Evolutionary conservation across 805 yeast genomes (phyloP), one percentile per base, ranked within the genome.

Genomic region (Myxozyma melibiosi): DNA sequence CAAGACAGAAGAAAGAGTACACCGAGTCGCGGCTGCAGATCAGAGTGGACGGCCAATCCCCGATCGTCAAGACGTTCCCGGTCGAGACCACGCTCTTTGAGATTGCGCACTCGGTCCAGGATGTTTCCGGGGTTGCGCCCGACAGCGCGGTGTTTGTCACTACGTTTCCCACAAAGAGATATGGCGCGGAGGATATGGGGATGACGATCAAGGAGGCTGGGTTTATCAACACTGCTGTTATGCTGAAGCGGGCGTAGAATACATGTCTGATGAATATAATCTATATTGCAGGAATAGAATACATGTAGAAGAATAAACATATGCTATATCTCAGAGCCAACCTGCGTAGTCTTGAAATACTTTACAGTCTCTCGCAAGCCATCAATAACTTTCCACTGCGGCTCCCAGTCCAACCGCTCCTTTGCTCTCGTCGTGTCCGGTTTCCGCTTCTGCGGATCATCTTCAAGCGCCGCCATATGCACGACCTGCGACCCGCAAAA

Each of bases 81-180:
- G 59, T 68, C 4, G 64, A 52, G 14, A 57, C 70, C 16, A 65
- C 70, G 0, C 64, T 72, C 22, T 64, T 53, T 28, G 66, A 66
- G 20, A 68, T 71, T 24, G 72, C 70, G 8, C 61, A 62, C 9
- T 47, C 59, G 13, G 53, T 71, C 13, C 54, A 65, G 9, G 52
- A 50, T 3, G 67, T 68, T 38, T 39, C 65, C 16, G 67, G 65
- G 3, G 51, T 65, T 11, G 39, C 59, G 13, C 57, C 68, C n/a
- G 46, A 47, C 13, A 22, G 51, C 22, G 45, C 70, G 8, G 60
- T 56, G 25, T 64, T 72, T 33, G 51, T 63, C 37, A 67, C 72
- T 28, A 66, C 72, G 9, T 72, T 70, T 49, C 75, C 75, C 14
- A 67, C 69, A 13, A 51, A 61, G 37, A 55, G 60, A 8, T 61